phyloP scores from a whole-genome alignment of 1,284 basidiomycete species.

The Heterobasidion annosum region DNA sequence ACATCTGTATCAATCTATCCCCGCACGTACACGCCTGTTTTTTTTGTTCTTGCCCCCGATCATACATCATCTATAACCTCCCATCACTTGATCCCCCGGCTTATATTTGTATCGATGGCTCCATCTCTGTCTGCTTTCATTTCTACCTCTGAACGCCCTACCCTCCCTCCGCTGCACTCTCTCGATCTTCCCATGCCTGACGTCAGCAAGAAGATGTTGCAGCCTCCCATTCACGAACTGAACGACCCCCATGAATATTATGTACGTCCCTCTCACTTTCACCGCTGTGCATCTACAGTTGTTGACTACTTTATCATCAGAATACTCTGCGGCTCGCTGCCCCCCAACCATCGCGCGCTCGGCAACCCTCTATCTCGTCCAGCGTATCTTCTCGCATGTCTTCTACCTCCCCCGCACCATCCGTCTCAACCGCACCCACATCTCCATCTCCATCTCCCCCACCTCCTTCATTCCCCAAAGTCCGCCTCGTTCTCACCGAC shows the following conservation, averaged over 20 bases:
- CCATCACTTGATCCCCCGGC: background rate
- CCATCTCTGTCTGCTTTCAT: conserved; percentile 16
- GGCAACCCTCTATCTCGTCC: conserved; percentile 24
- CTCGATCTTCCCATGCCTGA: conserved; percentile 33
- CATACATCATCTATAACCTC: background rate
- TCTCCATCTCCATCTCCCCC: conserved; percentile 11
- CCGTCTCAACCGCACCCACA: conserved; percentile 13
- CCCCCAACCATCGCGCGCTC: conserved; percentile 13
- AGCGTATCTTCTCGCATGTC: conserved; percentile 12
- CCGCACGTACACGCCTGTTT: background rate
- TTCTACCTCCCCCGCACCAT: conserved; percentile 14
- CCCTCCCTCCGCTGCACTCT: conserved; percentile 47
- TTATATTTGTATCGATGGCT: conserved; percentile 21
- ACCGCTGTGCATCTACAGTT: background rate
- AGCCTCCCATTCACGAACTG: conserved; percentile 16
- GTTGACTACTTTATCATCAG: background rate
- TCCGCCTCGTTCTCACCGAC: conserved; percentile 35
- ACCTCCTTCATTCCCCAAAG: conserved; percentile 12
- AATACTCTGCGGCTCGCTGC: background rate
- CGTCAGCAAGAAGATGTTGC: conserved; percentile 3
- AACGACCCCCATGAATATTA: conserved; percentile 15
- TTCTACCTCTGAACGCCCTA: conserved; percentile 27
- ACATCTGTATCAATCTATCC: conserved; percentile 7
- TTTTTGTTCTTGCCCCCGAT: background rate
- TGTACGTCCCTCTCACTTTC: background rate